These are phyloP conservation scores for Aspergillus incahuasiensis DNA, from an alignment of 495 filamentous ascomycete genomes.

Conservation along the genomic window DNA sequence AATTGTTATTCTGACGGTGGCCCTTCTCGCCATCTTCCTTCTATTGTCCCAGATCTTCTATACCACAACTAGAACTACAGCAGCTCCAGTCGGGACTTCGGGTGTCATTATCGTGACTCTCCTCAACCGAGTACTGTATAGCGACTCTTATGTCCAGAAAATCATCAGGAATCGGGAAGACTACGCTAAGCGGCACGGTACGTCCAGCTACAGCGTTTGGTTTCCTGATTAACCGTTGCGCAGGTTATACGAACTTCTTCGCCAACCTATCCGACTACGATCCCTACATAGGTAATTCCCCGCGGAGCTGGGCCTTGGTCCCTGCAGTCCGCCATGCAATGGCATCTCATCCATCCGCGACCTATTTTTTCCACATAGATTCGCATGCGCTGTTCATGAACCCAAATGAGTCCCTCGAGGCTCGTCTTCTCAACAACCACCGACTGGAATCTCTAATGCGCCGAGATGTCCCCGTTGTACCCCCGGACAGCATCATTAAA, in stretches of 20 bases:
- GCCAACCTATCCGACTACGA: conserved; percentile 68
- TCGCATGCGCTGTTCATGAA: conserved; percentile 88
- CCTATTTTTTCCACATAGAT: conserved; percentile 82
- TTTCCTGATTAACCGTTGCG: neutral
- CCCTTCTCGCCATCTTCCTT: conserved; percentile 56
- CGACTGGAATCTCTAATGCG: conserved; percentile 77
- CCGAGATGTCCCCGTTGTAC: conserved; percentile 80
- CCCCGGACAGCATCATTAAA: conserved; percentile 93
- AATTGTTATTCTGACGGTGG: conserved; percentile 53
- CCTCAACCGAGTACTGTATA: conserved; percentile 59
- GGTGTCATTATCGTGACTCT: conserved; percentile 84
- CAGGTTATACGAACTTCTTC: conserved; percentile 88
- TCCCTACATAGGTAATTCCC: conserved; percentile 53
- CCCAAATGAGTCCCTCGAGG: conserved; percentile 61
- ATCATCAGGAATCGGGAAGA: conserved; percentile 77
- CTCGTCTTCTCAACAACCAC: conserved; percentile 61
- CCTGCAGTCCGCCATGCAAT: conserved; percentile 90
- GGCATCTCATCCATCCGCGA: conserved; percentile 64
- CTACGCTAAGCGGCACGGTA: conserved; percentile 89
- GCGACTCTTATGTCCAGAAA: conserved; percentile 58
- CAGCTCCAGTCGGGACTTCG: conserved; percentile 63
- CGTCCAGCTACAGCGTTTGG: conserved; percentile 11
- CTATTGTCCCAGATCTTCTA: conserved; percentile 52
- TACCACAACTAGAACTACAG: conserved; percentile 26
- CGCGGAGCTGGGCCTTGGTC: conserved; percentile 70